Base-by-base conservation (phyloP, 1,284 basidiomycete genomes). In the Trichosporon sp. region DNA sequence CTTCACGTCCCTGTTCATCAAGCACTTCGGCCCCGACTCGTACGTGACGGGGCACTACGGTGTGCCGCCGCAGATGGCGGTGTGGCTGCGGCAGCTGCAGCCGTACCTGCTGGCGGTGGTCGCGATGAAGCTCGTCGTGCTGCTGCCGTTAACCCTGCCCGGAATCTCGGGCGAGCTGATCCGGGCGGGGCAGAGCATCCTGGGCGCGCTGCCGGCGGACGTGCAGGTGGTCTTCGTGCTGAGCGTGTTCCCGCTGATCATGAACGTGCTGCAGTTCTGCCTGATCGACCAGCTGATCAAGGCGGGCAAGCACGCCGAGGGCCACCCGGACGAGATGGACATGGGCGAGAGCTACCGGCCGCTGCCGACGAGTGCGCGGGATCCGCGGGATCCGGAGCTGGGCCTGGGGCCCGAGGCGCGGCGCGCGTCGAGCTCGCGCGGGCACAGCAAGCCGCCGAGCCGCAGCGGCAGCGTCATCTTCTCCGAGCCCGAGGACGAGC, bases 231-330 rank as follows among this genome's bases (percentile, higher is more conserved):
- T 94, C 71, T 92, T 95, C 76, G 90, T 90, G 38, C 96, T 98
- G 92, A 92, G 93, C 67, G 80, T 98, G 63, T 95, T 97, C 84
- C 95, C 95, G 1, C 90, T 95, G 71, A 86, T 91, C 69, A 97
- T 97, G 94, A 98, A 95, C 80, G 85, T 95, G 63, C 74, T 94
- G 21, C 93, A 96, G 80, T 83, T 84, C 75, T 81, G 81, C 44
- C 70, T 84, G 27, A 80, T 85, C 38, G 84, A 85, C 69, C 80
- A 81, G 62, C 68, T 83, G 62, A 81, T 84, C 76, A 84, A 83
- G 70, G 77, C 73, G 31, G 75, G 77, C 47, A 72, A 72, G 64
- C 58, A 56, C 38, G 47, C 62, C 32, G 71, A 72, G 29, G 18
- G 12, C 6, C 66, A 67, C 18, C 38, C 38, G 62, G 44, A 60